Conservation (phyloP, 306 rosid species). For the Cicer bijugum region DNA sequence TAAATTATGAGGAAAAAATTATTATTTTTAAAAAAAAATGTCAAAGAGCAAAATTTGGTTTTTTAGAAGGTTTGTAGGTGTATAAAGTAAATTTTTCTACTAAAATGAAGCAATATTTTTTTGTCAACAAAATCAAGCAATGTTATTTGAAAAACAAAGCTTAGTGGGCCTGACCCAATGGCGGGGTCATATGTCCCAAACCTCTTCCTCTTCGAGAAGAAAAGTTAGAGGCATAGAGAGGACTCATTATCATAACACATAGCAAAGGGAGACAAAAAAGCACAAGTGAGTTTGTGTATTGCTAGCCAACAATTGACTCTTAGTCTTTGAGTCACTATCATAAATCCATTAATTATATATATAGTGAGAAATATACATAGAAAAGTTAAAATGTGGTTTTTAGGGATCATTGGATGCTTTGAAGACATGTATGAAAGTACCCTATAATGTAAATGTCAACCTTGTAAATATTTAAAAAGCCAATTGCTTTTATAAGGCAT, state of each 20-base stretch:
- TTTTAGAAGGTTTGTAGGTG: too few species aligned
- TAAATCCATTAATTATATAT: conserved; percentile 41
- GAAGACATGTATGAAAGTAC: conserved; percentile 42
- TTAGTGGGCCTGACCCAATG: conserved; percentile 61
- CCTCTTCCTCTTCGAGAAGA: conserved; percentile 49
- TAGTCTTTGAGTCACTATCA: conserved; percentile 54
- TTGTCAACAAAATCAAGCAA: conserved; percentile 51
- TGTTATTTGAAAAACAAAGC: conserved; percentile 55
- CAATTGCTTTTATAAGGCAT: conserved; percentile 62
- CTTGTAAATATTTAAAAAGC: conserved; percentile 67
- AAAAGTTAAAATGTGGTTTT: conserved; percentile 33
- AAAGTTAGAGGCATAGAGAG: conserved; percentile 46
- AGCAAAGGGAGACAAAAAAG: conserved; percentile 69
- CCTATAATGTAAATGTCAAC: conserved; percentile 68
- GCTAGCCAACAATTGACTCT: conserved; percentile 65
- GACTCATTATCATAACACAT: conserved; percentile 59
- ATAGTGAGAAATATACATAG: too few species aligned
- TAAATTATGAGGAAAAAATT: too few species aligned
- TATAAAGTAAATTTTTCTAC: too few species aligned
- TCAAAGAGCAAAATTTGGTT: too few species aligned
- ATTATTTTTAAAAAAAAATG: too few species aligned
- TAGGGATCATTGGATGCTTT: conserved; percentile 84
- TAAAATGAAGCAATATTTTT: conserved; percentile 5
- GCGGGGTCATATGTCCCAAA: conserved; percentile 61
- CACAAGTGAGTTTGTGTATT: conserved; percentile 77